Evolutionary conservation across 768 basidiomycete genomes (phyloP).

Genomic region (Crassisporium funariophilum): DNA sequence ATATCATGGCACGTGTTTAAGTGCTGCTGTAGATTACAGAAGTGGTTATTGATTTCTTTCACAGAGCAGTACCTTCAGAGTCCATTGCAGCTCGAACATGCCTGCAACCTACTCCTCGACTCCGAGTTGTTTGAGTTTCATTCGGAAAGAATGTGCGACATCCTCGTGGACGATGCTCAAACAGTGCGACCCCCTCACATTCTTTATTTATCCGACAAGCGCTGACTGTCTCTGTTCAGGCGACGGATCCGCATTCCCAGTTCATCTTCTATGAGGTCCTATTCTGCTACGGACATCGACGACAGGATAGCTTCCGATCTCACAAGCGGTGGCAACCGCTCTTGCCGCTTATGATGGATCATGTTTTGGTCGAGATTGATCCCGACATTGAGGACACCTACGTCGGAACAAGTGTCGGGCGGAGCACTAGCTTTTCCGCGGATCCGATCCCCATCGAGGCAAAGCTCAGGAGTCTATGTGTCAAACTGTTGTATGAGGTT

Average conservation of each 20-base stretch:
- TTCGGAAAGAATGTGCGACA: constrained; percentile 88
- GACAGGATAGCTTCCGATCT: constrained; percentile 70
- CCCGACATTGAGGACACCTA: constrained; percentile 67
- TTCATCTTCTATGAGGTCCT: constrained; percentile 79
- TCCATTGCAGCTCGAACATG: constrained; percentile 82
- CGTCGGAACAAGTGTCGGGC: constrained; percentile 43
- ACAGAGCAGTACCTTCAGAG: constrained; percentile 83
- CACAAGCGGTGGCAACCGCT: constrained; percentile 84
- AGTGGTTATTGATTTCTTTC: constrained; percentile 12
- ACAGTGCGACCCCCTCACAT: constrained; percentile 48
- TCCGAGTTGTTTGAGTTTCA: constrained; percentile 91
- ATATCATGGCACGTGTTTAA: constrained; percentile 75
- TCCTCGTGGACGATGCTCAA: constrained; percentile 68
- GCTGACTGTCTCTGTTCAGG: constrained; percentile 40
- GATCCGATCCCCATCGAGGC: constrained; percentile 80
- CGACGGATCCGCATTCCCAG: constrained; percentile 83
- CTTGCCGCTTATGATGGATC: constrained; percentile 82
- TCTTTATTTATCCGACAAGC: constrained; percentile 7
- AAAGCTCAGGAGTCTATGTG: constrained; percentile 70
- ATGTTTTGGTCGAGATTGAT: constrained; percentile 81
- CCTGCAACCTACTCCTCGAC: constrained; percentile 71
- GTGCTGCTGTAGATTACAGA: background rate
- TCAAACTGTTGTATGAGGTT: constrained; percentile 86
- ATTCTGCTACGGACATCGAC: constrained; percentile 72
- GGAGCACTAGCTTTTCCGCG: constrained; percentile 34